Evolutionary conservation across 2,329 filamentous ascomycete genomes (phyloP).

Genomic region (Fusarium haematococcum): DNA sequence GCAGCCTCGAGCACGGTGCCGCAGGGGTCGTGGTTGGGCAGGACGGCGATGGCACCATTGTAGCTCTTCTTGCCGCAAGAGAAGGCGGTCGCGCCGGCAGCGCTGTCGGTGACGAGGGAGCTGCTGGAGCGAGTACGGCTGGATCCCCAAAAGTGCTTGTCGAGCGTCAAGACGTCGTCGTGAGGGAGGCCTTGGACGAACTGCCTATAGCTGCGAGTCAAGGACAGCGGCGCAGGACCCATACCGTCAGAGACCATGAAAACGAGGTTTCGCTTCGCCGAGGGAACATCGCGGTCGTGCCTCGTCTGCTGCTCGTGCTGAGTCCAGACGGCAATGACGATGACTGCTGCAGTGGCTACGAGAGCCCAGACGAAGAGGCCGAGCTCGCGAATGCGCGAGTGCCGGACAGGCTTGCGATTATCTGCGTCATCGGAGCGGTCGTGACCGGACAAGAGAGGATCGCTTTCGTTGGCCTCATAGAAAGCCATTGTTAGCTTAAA

Average conservation of each 20-base stretch:
- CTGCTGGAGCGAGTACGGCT: conserved; percentile 87
- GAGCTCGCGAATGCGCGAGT: conserved; percentile 72
- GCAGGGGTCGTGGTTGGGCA: conserved; percentile 87
- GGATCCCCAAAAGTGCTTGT: conserved; percentile 90
- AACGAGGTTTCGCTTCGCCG: conserved; percentile 88
- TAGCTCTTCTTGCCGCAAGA: conserved; percentile 94
- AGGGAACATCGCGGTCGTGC: conserved; percentile 51
- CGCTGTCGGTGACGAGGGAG: conserved; percentile 92
- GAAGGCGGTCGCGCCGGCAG: conserved; percentile 97
- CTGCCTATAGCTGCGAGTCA: conserved; percentile 90
- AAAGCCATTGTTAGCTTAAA: conserved; percentile 29
- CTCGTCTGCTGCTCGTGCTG: conserved; percentile 74
- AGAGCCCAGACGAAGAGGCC: conserved; percentile 86
- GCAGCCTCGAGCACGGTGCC: conserved; percentile 94
- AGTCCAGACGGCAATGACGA: conserved; percentile 81
- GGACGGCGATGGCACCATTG: conserved; percentile 92
- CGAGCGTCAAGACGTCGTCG: conserved; percentile 81
- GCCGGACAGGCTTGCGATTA: conserved; percentile 42
- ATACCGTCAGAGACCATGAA: conserved; percentile 99
- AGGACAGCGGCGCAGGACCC: conserved; percentile 89
- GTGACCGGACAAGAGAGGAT: conserved; percentile 56
- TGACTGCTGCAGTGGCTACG: conserved; percentile 80
- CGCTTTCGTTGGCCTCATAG: conserved; percentile 54
- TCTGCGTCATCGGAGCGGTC: conserved; percentile 44
- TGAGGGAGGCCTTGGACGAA: conserved; percentile 77